These are phyloP conservation scores for Volvariella volvacea DNA, from an alignment of 1,284 basidiomycete species.

Conservation along the genomic window DNA sequence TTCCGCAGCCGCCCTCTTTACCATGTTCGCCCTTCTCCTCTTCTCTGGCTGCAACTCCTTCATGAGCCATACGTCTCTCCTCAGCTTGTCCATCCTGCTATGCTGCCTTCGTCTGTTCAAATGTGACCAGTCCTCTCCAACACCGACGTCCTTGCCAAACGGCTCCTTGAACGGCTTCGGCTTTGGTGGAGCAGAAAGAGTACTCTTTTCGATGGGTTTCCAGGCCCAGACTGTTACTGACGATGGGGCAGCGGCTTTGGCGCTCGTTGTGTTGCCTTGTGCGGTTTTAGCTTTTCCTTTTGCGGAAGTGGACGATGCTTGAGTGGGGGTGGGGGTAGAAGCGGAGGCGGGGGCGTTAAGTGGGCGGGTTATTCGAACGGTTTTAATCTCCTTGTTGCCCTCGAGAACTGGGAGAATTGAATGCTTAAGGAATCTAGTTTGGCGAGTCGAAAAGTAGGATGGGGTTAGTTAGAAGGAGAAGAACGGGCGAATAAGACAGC, in stretches of 20 bases:
- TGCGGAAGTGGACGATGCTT: conserved; percentile 12
- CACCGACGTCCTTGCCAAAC: conserved; percentile 39
- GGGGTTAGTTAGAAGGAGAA: no score
- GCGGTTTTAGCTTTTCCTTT: conserved; percentile 19
- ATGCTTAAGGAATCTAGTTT: conserved; percentile 49
- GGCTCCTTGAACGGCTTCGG: conserved; percentile 15
- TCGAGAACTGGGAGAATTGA: conserved; percentile 42
- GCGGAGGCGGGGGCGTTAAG: conserved; percentile 21
- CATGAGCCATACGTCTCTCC: conserved; percentile 21
- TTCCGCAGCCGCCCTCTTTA: no score
- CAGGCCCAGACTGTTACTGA: conserved; percentile 21
- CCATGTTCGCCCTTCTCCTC: no score
- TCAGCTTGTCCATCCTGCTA: conserved; percentile 31
- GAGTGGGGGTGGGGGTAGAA: conserved; percentile 14
- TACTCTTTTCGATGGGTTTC: conserved; percentile 18
- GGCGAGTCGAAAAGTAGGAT: background rate
- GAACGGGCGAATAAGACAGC: conserved; percentile 1
- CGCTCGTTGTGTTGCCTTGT: conserved; percentile 10
- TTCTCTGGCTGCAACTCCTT: conserved; percentile 9
- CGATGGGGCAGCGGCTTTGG: conserved; percentile 4
- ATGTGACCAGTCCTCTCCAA: conserved; percentile 48
- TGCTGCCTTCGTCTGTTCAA: conserved; percentile 46
- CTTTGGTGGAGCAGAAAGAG: conserved; percentile 4
- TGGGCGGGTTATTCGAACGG: conserved; percentile 30
- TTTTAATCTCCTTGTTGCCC: conserved; percentile 34